Evolutionary conservation across 495 filamentous ascomycete genomes (phyloP).

Genomic region (Apodospora peruviana): DNA sequence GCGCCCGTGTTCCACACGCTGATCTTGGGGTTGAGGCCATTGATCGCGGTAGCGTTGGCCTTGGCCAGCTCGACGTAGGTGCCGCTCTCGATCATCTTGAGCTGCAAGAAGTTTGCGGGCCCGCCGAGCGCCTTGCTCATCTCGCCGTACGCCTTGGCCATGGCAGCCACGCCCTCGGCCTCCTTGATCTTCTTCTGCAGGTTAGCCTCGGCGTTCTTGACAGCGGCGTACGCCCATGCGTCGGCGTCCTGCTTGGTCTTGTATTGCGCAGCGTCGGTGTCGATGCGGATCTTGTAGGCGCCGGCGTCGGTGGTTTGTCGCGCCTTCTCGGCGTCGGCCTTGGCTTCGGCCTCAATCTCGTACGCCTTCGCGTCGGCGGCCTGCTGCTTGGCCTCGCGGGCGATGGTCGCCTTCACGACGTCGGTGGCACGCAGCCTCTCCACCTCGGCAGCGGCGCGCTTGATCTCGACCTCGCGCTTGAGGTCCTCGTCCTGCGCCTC

Average conservation of each 20-base stretch:
- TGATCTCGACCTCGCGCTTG: conserved; percentile 65
- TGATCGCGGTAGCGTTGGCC: conserved; percentile 64
- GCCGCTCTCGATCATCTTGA: conserved; percentile 70
- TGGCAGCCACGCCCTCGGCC: conserved; percentile 66
- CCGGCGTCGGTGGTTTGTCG: conserved; percentile 52
- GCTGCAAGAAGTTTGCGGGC: conserved; percentile 66
- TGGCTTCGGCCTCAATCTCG: conserved; percentile 50
- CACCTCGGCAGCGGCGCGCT: conserved; percentile 70
- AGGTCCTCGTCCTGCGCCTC: conserved; percentile 72
- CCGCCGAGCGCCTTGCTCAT: conserved; percentile 68
- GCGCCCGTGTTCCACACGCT: conserved; percentile 78
- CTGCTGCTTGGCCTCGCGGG: conserved; percentile 65
- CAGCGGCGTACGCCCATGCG: conserved; percentile 33
- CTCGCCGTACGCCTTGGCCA: conserved; percentile 69
- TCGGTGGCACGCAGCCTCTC: conserved; percentile 70
- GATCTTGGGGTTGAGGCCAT: conserved; percentile 80
- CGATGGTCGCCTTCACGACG: conserved; percentile 71
- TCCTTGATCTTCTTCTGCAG: conserved; percentile 60
- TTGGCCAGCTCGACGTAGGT: conserved; percentile 60
- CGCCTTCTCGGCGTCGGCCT: conserved; percentile 53
- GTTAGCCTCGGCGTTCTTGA: conserved; percentile 58
- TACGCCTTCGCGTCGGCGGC: conserved; percentile 62
- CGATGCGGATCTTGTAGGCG: conserved; percentile 34
- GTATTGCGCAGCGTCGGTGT: conserved; percentile 42
- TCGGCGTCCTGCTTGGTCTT: conserved; percentile 35